Base-by-base conservation (phyloP, 331 rosid genomes). In the Pyrus hybrid region DNA sequence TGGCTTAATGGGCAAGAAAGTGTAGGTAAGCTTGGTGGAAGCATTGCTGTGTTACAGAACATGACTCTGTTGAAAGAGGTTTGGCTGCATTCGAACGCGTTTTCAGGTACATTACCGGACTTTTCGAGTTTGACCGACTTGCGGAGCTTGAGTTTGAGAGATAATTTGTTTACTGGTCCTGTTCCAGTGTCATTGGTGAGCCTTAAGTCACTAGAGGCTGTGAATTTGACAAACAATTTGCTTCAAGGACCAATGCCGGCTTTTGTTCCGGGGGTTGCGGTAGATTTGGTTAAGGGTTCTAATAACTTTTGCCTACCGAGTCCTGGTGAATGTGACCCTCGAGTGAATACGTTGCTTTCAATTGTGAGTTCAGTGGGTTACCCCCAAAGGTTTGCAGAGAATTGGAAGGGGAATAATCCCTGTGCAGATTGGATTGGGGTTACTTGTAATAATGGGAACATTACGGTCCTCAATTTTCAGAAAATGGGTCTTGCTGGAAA, bases 51-150 rank as follows among this genome's bases (percentile, higher is more conserved):
- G 22, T 72, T 95, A 56, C 83, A 83, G 8, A 80, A 83, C 28
- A 92, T 95, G 98, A 85, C 83, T 28, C 80, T 88, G 13, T 72
- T 95, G 79, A 83, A 41, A 16, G 83, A 86, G 30, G 69, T 91
- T 77, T 89, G 90, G 97, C 81, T 84, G 63, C 84, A 95, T 43
- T 71, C 74, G 8, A 95, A 95, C 60, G 73, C 81, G n/a, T 92
- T 95, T 73, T 85, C 91, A 0, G 93, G 98, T 72, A 88, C 98
- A 23, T 82, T 92, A 47, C 96, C 98, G 2, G 94, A 92, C 75
- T 72, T 90, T 16, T 85, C 91, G 3, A 70, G 68, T 13, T 87
- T 79, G 66, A 65, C 22, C 23, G 80, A 74, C 13, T 70, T 95
- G 22, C 62, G 2, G 77, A 79, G 83, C 53, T 68, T 89, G 60